phyloP scores from a whole-genome alignment of 1,284 basidiomycete genomes.

The Rhodofomes roseus region DNA sequence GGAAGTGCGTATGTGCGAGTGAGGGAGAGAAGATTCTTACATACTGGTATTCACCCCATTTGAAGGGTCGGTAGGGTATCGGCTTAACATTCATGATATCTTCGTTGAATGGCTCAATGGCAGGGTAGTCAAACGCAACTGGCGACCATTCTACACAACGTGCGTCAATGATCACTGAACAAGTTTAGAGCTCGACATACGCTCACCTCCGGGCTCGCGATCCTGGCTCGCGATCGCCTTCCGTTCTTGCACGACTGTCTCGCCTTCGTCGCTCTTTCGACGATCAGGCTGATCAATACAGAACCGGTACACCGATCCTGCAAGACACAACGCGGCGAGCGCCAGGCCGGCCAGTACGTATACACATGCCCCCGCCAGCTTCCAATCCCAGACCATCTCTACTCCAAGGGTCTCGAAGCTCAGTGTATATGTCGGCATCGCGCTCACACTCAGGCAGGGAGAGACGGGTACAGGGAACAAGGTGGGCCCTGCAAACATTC shows the following conservation, averaged over 20 bases:
- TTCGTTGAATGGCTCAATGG: constrained; percentile 37
- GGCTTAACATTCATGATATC: constrained; percentile 44
- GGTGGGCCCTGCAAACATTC: background rate
- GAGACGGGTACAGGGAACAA: background rate
- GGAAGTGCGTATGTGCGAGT: background rate
- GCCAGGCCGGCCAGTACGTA: background rate
- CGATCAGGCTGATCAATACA: background rate
- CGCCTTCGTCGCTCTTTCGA: background rate
- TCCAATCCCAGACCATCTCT: background rate
- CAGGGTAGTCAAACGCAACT: constrained; percentile 46
- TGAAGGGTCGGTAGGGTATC: constrained; percentile 61
- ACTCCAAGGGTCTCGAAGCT: background rate
- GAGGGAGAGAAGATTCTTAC: constrained; percentile 18
- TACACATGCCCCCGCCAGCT: background rate
- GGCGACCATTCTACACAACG: constrained; percentile 21
- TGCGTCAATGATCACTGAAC: no score
- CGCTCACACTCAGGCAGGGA: background rate
- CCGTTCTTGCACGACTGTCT: background rate
- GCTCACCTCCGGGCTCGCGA: constrained; percentile 8
- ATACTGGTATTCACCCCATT: constrained; percentile 60
- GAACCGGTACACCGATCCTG: background rate
- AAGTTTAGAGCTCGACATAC: background rate
- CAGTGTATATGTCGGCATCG: background rate
- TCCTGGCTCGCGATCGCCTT: background rate
- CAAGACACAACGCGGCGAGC: background rate